Percentiles rank a stretch among this genome's conserved stretches.
phyloP scores from a whole-genome alignment of 345 rosid species.

The Citrus medica region DNA sequence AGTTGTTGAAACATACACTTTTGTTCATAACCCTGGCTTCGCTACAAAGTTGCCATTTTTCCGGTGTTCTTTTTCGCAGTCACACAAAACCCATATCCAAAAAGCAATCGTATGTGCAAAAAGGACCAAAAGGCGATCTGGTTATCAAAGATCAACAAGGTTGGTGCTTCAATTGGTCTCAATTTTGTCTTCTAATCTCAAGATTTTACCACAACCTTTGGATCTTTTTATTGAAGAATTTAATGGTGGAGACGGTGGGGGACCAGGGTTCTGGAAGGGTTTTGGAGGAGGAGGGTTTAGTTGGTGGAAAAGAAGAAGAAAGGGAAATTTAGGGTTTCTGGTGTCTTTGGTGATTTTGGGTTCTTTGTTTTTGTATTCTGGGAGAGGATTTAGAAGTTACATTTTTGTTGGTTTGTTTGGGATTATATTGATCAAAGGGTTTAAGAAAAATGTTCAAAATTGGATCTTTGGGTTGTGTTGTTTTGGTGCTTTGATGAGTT shows the following conservation, averaged over 20 bases:
- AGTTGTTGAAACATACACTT: not conserved
- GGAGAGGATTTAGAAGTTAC: constrained; percentile 27
- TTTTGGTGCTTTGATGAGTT: constrained; percentile 29
- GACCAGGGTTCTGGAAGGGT: constrained; percentile 28
- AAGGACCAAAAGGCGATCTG: constrained; percentile 34
- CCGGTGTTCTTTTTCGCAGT: not conserved
- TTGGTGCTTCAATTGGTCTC: constrained; percentile 31
- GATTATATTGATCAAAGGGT: constrained; percentile 11
- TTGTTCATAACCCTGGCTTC: not conserved
- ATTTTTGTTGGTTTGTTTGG: constrained; percentile 19
- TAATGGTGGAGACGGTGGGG: constrained; percentile 29
- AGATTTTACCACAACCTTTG: constrained; percentile 43
- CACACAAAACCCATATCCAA: constrained; percentile 21
- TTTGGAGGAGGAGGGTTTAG: constrained; percentile 34
- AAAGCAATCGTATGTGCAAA: constrained; percentile 29
- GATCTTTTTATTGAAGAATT: constrained; percentile 29
- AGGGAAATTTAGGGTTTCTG: constrained; percentile 16
- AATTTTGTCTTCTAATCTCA: constrained; percentile 36
- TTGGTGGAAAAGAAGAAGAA: constrained; percentile 35
- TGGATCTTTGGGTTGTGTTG: constrained; percentile 33
- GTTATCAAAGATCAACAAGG: constrained; percentile 20
- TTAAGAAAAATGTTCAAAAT: constrained; percentile 25
- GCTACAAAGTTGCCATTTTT: constrained; percentile 12
- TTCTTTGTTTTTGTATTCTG: constrained; percentile 21
- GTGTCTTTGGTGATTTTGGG: constrained; percentile 21